Conservation (phyloP, 108 stramenopile genomes). For the Parietichytrium sp. region DNA sequence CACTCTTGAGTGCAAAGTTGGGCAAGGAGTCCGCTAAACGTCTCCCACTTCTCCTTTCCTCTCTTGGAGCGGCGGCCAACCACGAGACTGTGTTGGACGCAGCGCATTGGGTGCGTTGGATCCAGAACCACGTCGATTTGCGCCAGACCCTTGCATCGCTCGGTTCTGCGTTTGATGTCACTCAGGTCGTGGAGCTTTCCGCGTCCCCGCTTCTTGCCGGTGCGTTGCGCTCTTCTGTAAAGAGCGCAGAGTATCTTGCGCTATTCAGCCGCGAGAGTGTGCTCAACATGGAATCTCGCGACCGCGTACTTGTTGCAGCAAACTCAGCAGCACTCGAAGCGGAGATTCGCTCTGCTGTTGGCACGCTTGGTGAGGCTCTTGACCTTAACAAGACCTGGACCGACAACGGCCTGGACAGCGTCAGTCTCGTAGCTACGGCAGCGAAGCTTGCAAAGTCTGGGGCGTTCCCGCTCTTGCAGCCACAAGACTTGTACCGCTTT, state of each 20-base stretch:
- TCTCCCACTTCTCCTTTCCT: background rate
- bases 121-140: background rate
- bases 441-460: background rate
- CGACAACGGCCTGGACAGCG: constrained; percentile 27
- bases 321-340: background rate
- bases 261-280: background rate
- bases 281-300: background rate
- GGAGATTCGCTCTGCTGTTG: background rate
- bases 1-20: background rate
- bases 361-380: background rate
- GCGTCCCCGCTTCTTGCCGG: background rate
- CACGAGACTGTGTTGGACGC: background rate
- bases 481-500: constrained; percentile 7
- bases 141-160: background rate
- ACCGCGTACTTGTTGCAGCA: background rate
- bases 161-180: background rate
- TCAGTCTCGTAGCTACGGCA: background rate
- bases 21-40: background rate
- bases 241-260: background rate
- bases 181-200: background rate
- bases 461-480: background rate
- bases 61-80: background rate
- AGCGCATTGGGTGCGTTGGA: constrained; percentile 11
- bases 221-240: background rate
- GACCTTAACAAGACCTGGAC: background rate